Base-by-base conservation (phyloP, 1,284 basidiomycete species). In the Trametes sp. region DNA sequence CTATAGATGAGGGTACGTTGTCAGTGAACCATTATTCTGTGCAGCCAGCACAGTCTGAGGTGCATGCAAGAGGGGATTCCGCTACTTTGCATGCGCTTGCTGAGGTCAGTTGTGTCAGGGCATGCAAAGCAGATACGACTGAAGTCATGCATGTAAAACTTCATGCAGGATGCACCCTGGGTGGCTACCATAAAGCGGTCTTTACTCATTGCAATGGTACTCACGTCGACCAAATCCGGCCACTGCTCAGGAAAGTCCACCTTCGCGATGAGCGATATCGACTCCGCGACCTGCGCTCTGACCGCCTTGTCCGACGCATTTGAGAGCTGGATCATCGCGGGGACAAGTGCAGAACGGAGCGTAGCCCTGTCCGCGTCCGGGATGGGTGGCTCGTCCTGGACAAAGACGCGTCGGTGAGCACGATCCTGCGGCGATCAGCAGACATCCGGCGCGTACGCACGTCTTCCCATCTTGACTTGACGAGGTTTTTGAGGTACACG, bases 401-500 rank as follows among this genome's bases (percentile, higher is more conserved):
- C 62, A 58, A 16, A 59, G 57, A 59, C 31, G 48, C 31, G 48
- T 36, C 29, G 28, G 38, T 54, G 38, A 26, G 55, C 51, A 52
- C 58, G 53, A 62, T 61, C 41, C 44, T 4, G 28, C 21, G 10
- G 16, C 52, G 63, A 67, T 67, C 63, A 48, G 59, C 29, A 13
- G 26, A 6, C 13, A 33, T 21, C 24, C 13, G 51, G 29, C 9
- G 44, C 28, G 24, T 2, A 81, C 86, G 59, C 58, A 94, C 95
- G 81, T 94, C 92, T 52, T 88, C 89, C 95, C 95, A 98, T 77
- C 90, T 84, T 44, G 87, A 80, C 75, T 92, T 95, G 57, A 94
- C 85, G 24, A 89, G 83, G 74, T 97, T 97, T 81, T 97, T 98
- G 67, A 97, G 87, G 77, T 92, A 95, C 49, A 97, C 88, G 61